Evolutionary conservation across 106 monocot genomes (phyloP).

Genomic region (Hemerocallis citrina): DNA sequence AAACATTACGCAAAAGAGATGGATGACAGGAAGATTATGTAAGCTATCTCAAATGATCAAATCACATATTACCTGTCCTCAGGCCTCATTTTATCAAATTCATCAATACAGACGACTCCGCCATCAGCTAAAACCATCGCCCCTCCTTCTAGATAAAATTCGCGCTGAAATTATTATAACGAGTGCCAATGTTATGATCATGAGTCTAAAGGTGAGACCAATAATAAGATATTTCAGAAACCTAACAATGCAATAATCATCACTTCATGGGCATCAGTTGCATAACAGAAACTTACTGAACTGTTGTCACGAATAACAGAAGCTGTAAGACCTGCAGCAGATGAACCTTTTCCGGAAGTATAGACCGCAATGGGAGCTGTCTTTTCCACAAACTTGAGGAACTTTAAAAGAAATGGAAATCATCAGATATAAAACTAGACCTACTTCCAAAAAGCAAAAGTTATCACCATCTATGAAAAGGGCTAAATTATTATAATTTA

Average conservation of each 20-base stretch:
- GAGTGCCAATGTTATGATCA: constrained; percentile 1
- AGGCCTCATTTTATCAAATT: constrained; percentile 99
- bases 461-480: background rate
- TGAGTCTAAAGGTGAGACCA: background rate
- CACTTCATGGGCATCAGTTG: background rate
- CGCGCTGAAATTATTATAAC: constrained; percentile 51
- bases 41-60: too few species aligned
- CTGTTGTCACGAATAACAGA: constrained; percentile 94
- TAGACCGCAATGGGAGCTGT: constrained; percentile 97
- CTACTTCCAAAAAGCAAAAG: background rate
- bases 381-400: constrained; percentile 99
- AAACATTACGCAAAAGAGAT: too few species aligned
- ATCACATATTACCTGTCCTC: constrained; percentile 93
- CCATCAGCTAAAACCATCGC: constrained; percentile 99
- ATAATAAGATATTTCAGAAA: background rate
- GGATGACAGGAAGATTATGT: too few species aligned
- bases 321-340: constrained; percentile 98
- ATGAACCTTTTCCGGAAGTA: constrained; percentile 98
- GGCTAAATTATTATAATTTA: background rate
- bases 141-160: constrained; percentile 99
- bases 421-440: background rate
- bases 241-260: background rate
- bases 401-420: constrained; percentile 31
- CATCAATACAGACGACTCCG: constrained; percentile 97
- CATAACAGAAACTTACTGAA: constrained; percentile 45